Evolutionary conservation across 345 rosid genomes (phyloP), one percentile per base, ranked within the genome.

Genomic region (Eutrema heterophyllum): DNA sequence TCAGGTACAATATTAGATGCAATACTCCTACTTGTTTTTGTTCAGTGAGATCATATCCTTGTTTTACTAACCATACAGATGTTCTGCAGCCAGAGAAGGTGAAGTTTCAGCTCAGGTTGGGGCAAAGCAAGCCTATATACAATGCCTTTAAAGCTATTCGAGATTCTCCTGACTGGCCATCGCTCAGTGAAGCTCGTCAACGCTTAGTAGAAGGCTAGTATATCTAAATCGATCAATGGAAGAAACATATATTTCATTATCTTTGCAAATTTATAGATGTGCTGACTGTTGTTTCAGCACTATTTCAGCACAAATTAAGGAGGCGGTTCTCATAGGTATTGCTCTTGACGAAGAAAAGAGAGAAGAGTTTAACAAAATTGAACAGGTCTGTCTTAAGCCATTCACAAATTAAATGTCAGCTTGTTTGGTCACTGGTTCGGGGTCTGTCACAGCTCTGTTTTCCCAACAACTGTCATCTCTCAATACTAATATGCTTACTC

Each of bases 281-380:
- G 38, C 70, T 74, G 41, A 72, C 55, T 66, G 46, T 6, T 70
- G 16, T 43, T 24, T 62, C 69, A 71, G 35, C 60, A 14, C 12
- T 13, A 70, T 63, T 68, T 32, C 93, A 88, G 92, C 78, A 12
- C 85, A 82, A 84, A 82, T 90, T 52, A 90, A 87, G 88, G 89
- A 90, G 66, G 98, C 98, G 33, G 84, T 93, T 80, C 98, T 90
- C 40, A 85, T 29, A 12, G 98, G 98, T 83, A 92, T 93, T 75
- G 83, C 98, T 68, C 89, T 93, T 59, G 95, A 87, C 65, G 98
- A 87, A 38, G 88, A 77, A 51, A 83, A 93, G 82, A 85, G 91
- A 80, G 91, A 85, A 39, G 81, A 88, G 65, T 93, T 93, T 66
- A 93, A 93, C 86, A 85, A 87, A 80, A 84, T 93, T 79, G 89